Evolutionary conservation across 257 asterid genomes (phyloP), one percentile per base, ranked within the genome.

Genomic region (Linderniella brevidens): DNA sequence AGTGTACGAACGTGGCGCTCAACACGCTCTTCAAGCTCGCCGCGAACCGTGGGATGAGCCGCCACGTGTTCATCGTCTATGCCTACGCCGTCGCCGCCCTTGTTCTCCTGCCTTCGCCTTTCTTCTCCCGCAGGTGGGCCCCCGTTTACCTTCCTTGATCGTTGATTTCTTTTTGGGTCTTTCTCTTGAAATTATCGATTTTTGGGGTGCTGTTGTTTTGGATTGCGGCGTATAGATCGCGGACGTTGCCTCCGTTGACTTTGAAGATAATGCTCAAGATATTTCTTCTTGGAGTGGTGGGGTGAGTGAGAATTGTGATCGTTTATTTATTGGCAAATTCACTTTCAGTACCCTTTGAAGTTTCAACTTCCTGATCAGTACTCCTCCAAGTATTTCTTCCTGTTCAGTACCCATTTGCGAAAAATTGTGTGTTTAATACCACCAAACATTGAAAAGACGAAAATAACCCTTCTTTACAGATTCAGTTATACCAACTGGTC

Each of bases 1-100:
- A 85, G 56, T 71, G 80, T 58, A 60, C 69, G 18, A 76, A 78
- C 82, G 96, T 85, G 36, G 78, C 76, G 17, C 78, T 85, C 50
- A 80, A 85, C 70, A 85, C 96, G 1, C 74, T 85, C 49, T 85
- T 67, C 82, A 85, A 85, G 42, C 58, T 79, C 46, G 93, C 93
- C 54, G 71, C 92, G 12, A 50, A 38, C 45, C 49, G 44, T 40
- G 80, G 87, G 61, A 78, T 85, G 93, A 85, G 87, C 62, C 75
- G 73, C 49, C 76, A 73, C 65, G 92, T 85, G 35, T 85, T 81
- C 70, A 57, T 85, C 37, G 88, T 74, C 53, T 85, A 75, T 60
- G 76, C 84, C 60, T 78, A 85, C 64, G 80, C 65, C 62, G 57
- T 78, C 60, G 93, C 95, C 49, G 85, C 95, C 49, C 11, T 76